These are phyloP conservation scores for Sporothrix inflata DNA, from an alignment of 2,329 filamentous ascomycete genomes.

Conservation along the genomic window DNA sequence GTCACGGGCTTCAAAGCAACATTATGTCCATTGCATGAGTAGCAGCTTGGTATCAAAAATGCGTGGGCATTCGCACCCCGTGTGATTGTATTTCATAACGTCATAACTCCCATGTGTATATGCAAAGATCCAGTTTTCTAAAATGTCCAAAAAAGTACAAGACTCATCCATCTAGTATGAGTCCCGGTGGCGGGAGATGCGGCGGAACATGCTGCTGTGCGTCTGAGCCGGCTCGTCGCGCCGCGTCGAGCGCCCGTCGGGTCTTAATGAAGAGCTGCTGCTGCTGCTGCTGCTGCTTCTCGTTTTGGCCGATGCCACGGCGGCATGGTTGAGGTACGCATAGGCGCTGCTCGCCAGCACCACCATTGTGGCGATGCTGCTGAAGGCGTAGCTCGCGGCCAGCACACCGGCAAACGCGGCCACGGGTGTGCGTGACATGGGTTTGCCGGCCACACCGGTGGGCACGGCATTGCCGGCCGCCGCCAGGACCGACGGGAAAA, in stretches of 20 bases:
- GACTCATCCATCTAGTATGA: background rate
- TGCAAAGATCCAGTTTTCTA: background rate
- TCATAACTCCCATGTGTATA: background rate
- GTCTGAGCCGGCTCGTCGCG: background rate
- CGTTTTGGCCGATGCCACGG: background rate
- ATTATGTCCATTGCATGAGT: background rate
- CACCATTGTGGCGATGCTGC: constrained; percentile 18
- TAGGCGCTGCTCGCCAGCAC: constrained; percentile 25
- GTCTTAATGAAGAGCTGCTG: background rate
- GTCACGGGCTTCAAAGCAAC: background rate
- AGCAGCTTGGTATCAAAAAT: background rate
- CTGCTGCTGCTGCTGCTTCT: background rate
- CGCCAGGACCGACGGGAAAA: constrained; percentile 17
- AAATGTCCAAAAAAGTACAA: background rate
- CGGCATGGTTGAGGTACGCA: constrained; percentile 3
- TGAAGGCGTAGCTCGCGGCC: constrained; percentile 17
- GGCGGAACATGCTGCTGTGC: constrained; percentile 23
- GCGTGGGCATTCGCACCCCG: background rate
- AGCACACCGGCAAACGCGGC: constrained; percentile 19
- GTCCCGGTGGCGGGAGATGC: constrained; percentile 11
- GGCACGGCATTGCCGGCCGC: background rate
- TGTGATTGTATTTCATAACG: background rate
- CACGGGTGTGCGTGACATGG: background rate
- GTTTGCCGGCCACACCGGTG: background rate
- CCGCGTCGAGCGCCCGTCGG: background rate